Percentiles rank a stretch among this genome's conserved stretches.
phyloP scores from a whole-genome alignment of 2,329 filamentous ascomycete genomes.

The Epichloe typhina region DNA sequence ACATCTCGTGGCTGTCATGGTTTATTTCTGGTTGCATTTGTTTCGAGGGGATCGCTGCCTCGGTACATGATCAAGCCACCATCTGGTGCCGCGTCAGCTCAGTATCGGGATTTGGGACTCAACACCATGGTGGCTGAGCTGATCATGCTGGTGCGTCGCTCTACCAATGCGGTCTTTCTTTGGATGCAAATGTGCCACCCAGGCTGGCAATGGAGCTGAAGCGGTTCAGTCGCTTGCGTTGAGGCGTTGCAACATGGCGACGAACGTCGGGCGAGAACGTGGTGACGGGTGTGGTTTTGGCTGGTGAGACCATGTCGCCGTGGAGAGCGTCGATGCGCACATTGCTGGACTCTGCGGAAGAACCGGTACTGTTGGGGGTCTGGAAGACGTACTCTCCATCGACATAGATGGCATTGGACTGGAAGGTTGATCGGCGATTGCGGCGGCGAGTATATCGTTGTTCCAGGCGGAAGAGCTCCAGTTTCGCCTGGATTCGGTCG shows the following conservation, averaged over 20 bases:
- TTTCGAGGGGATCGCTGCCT: neutral
- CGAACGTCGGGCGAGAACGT: conserved; percentile 12
- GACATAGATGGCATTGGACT: conserved; percentile 80
- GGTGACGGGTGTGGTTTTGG: conserved; percentile 8
- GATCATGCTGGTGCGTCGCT: conserved; percentile 30
- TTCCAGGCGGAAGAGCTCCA: conserved; percentile 90
- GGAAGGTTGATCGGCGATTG: conserved; percentile 73
- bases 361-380: conserved; percentile 45
- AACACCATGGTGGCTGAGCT: too few species aligned
- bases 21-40: neutral
- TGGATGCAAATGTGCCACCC: conserved; percentile 22
- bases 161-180: conserved; percentile 21
- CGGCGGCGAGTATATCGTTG: conserved; percentile 88
- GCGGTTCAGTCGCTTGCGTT: conserved; percentile 39
- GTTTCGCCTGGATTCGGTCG: conserved; percentile 50
- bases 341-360: conserved; percentile 33
- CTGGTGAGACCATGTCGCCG: conserved; percentile 18
- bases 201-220: conserved; percentile 45
- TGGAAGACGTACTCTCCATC: conserved; percentile 91
- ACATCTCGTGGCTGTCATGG: neutral
- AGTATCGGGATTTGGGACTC: too few species aligned
- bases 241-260: conserved; percentile 14
- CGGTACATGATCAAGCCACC: too few species aligned
- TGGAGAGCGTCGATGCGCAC: conserved; percentile 23
- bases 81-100: too few species aligned